Conservation (phyloP, 1,284 basidiomycete species). For the Moesziomyces sp. region DNA sequence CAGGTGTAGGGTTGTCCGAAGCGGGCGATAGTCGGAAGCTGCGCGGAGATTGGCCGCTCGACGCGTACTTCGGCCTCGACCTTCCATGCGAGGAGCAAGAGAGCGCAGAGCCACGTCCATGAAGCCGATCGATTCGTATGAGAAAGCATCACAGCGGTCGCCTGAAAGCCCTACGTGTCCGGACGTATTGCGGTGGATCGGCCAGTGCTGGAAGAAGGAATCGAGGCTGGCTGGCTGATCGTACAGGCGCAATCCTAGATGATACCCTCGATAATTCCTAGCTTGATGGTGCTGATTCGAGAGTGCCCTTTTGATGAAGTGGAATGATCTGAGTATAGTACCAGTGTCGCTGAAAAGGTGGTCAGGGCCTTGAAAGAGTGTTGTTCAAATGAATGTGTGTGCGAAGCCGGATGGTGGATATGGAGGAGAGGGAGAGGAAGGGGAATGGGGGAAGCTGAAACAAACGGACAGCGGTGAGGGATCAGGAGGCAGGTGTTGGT, state of each 20-base stretch:
- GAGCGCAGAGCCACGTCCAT: conserved; percentile 7
- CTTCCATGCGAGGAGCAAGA: conserved; percentile 1
- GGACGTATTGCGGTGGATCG: too few species aligned
- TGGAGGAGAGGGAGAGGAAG: neutral
- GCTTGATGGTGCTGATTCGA: too few species aligned
- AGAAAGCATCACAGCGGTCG: neutral
- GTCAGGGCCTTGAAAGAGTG: neutral
- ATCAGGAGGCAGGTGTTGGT: conserved; percentile 1
- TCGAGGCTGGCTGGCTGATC: too few species aligned
- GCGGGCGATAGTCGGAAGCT: conserved; percentile 59
- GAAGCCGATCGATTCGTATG: neutral
- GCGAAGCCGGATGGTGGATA: neutral
- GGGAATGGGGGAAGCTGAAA: neutral
- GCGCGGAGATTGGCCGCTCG: conserved; percentile 36
- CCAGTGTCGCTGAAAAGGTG: neutral
- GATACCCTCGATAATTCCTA: too few species aligned
- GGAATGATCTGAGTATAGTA: too few species aligned
- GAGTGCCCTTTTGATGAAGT: too few species aligned
- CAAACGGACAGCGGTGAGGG: too few species aligned
- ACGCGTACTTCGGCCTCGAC: conserved; percentile 34
- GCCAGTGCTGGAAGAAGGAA: too few species aligned
- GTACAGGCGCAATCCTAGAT: too few species aligned
- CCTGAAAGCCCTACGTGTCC: too few species aligned
- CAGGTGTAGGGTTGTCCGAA: conserved; percentile 52
- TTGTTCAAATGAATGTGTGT: neutral